These are phyloP conservation scores for Clathrospora elynae DNA, from an alignment of 2,329 filamentous ascomycete species.

Conservation along the genomic window DNA sequence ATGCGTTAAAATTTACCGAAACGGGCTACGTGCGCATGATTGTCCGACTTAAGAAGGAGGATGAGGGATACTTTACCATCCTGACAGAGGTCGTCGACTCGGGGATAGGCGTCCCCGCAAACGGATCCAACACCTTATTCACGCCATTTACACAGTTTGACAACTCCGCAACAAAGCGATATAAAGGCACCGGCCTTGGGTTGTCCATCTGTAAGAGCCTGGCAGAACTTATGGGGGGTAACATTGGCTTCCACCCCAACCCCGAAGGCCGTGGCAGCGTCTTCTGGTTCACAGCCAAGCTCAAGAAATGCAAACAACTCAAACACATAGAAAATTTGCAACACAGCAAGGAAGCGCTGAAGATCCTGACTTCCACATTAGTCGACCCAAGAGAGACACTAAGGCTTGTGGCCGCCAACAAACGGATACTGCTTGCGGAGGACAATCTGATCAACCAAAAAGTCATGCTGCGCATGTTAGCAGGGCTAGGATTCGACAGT, in stretches of 20 bases:
- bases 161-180: slow-evolving; percentile 58
- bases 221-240: slow-evolving; percentile 62
- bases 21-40: slow-evolving; percentile 57
- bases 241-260: slow-evolving; percentile 56
- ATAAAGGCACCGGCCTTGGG: slow-evolving; percentile 62
- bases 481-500: slow-evolving; percentile 41
- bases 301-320: slow-evolving; percentile 39
- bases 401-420: slow-evolving; percentile 24
- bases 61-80: slow-evolving; percentile 54
- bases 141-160: slow-evolving; percentile 63
- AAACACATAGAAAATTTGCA: slow-evolving; percentile 19
- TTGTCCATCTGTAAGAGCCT: slow-evolving; percentile 63
- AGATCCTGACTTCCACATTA: slow-evolving; percentile 13
- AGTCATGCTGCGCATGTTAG: slow-evolving; percentile 55
- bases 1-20: slow-evolving; percentile 67
- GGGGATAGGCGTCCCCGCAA: slow-evolving; percentile 59
- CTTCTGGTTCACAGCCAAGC: slow-evolving; percentile 57
- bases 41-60: slow-evolving; percentile 50
- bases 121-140: slow-evolving; percentile 57
- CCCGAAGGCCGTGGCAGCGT: slow-evolving; percentile 54
- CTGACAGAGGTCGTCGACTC: slow-evolving; percentile 60
- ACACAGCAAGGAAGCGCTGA: slow-evolving; percentile 15
- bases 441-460: slow-evolving; percentile 57
- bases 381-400: slow-evolving; percentile 29
- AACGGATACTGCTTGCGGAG: slow-evolving; percentile 51